These are phyloP conservation scores for Aspergillus fijiensis DNA, from an alignment of 2,329 filamentous ascomycete genomes.

Conservation along the genomic window DNA sequence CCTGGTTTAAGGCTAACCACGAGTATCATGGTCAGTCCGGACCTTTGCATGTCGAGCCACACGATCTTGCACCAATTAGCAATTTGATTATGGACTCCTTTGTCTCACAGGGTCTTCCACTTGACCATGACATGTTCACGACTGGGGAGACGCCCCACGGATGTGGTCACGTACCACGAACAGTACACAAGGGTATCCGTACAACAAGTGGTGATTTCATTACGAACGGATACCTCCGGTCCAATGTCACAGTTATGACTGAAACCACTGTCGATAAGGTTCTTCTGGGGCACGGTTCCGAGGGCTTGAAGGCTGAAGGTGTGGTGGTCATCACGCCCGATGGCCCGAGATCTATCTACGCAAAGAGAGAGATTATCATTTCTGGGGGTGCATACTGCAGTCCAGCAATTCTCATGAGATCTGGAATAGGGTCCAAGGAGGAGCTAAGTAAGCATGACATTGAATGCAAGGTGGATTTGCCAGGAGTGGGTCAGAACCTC, in stretches of 20 bases:
- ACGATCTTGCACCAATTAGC: slow-evolving; percentile 60
- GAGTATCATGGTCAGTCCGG: slow-evolving; percentile 54
- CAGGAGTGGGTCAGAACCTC: slow-evolving; percentile 55
- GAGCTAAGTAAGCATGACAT: slow-evolving; percentile 48
- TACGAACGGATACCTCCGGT: slow-evolving; percentile 42
- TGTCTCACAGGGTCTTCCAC: slow-evolving; percentile 53
- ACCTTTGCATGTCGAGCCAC: slow-evolving; percentile 56
- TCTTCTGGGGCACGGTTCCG: slow-evolving; percentile 41
- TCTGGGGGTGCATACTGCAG: slow-evolving; percentile 53
- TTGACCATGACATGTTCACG: slow-evolving; percentile 61
- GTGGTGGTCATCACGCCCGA: slow-evolving; percentile 24
- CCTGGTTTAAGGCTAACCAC: slow-evolving; percentile 55
- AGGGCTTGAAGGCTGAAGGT: slow-evolving; percentile 44
- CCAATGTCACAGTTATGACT: slow-evolving; percentile 52
- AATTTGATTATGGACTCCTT: slow-evolving; percentile 56
- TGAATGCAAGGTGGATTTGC: slow-evolving; percentile 45
- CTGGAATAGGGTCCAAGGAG: slow-evolving; percentile 52
- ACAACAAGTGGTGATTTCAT: slow-evolving; percentile 57
- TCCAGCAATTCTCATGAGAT: slow-evolving; percentile 54
- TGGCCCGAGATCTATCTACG: slow-evolving; percentile 43
- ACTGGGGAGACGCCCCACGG: slow-evolving; percentile 54
- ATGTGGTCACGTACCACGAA: slow-evolving; percentile 56
- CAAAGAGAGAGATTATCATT: slow-evolving; percentile 49
- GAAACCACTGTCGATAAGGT: slow-evolving; percentile 55
- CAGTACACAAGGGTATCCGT: slow-evolving; percentile 53